phyloP scores from a whole-genome alignment of 768 basidiomycete species.

The Lepiota brunneoincarnata region DNA sequence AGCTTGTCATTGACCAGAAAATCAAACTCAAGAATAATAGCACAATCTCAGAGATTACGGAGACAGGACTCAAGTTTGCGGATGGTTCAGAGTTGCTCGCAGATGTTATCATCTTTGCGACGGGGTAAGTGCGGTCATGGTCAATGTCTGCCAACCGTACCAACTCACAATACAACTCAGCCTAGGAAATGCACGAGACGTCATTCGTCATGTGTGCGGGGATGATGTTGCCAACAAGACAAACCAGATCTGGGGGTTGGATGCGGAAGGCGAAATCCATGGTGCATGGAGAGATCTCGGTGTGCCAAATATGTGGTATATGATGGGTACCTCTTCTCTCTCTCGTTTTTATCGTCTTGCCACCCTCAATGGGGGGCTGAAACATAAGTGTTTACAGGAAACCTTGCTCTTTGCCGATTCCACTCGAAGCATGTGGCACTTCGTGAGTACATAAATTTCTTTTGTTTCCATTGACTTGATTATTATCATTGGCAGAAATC shows the following conservation, averaged over 20 bases:
- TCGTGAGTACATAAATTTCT: constrained; percentile 42
- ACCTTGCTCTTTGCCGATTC: constrained; percentile 60
- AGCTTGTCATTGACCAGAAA: constrained; percentile 62
- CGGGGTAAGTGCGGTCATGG: constrained; percentile 37
- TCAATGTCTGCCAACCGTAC: not conserved
- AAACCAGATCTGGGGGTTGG: constrained; percentile 57
- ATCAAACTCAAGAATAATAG: constrained; percentile 70
- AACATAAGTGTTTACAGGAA: too few species aligned
- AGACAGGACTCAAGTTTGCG: constrained; percentile 44
- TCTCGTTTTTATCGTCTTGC: too few species aligned
- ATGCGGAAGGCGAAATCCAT: constrained; percentile 61
- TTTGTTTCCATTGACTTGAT: not conserved
- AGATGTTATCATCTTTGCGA: constrained; percentile 61
- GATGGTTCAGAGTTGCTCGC: constrained; percentile 44
- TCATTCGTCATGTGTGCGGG: constrained; percentile 44
- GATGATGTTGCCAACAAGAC: constrained; percentile 40
- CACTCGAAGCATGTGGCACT: constrained; percentile 67
- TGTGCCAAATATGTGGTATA: constrained; percentile 52
- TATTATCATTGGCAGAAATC: constrained; percentile 45
- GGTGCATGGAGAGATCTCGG: constrained; percentile 50
- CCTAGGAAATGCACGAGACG: constrained; percentile 38
- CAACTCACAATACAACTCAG: constrained; percentile 25
- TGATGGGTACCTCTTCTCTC: constrained; percentile 46
- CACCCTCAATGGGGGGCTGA: too few species aligned
- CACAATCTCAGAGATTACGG: constrained; percentile 41